Evolutionary conservation across 1,139 yeast species (phyloP).

Genomic region (Saccharomyces hybrid): DNA sequence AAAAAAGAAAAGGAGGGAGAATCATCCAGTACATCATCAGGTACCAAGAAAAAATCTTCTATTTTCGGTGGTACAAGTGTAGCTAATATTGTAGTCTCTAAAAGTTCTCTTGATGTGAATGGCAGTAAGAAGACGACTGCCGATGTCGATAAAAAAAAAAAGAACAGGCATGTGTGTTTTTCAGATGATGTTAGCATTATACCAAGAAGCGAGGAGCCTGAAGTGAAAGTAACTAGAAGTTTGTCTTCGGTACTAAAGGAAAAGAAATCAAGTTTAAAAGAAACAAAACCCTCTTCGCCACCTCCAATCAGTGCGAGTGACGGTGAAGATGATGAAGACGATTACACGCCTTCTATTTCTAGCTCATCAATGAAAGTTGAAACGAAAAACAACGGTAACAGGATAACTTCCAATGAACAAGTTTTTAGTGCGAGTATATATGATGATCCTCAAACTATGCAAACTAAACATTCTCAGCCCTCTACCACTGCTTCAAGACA

Average conservation of each 20-base stretch:
- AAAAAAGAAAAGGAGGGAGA: conserved; percentile 1
- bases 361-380: background rate
- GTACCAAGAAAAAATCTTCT: conserved; percentile 29
- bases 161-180: conserved; percentile 16
- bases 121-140: conserved; percentile 6
- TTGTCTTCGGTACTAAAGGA: background rate
- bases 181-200: conserved; percentile 16
- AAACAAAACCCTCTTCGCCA: background rate
- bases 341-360: background rate
- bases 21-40: conserved; percentile 9
- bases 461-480: background rate
- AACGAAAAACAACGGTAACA: background rate
- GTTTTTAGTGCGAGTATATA: background rate
- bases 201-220: conserved; percentile 5
- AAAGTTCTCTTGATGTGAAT: conserved; percentile 13
- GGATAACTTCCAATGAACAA: background rate
- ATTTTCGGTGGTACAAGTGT: conserved; percentile 24
- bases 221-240: background rate
- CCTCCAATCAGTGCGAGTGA: background rate
- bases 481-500: background rate
- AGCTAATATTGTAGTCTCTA: conserved; percentile 9
- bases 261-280: background rate
- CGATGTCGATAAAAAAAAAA: conserved; percentile 4
- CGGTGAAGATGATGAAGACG: background rate
- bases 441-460: background rate